These are phyloP conservation scores for Metschnikowia cubensis DNA, from an alignment of 805 yeast species.

Conservation along the genomic window DNA sequence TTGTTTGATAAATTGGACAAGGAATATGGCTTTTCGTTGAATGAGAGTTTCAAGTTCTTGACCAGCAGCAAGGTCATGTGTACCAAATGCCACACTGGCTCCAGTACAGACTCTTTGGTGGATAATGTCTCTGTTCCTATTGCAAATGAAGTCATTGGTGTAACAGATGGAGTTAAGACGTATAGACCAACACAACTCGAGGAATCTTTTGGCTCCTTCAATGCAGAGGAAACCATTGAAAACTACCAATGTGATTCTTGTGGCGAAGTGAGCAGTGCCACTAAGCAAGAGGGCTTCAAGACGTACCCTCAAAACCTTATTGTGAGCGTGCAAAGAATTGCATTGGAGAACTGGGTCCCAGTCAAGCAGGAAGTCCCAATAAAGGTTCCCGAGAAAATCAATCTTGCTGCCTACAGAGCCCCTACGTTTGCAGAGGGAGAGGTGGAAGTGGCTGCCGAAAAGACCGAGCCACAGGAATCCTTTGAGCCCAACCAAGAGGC, in stretches of 20 bases:
- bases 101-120: constrained; percentile 49
- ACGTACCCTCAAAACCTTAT: constrained; percentile 70
- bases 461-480: constrained; percentile 3
- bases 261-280: constrained; percentile 24
- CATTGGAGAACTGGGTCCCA: constrained; percentile 87
- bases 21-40: constrained; percentile 42
- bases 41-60: constrained; percentile 59
- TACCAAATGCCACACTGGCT: constrained; percentile 55
- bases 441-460: constrained; percentile 18
- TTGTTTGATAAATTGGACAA: constrained; percentile 60
- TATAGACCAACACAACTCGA: constrained; percentile 49
- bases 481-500: constrained; percentile 57
- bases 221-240: constrained; percentile 54
- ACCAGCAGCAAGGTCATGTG: constrained; percentile 62
- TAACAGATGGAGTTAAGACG: constrained; percentile 38
- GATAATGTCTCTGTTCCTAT: constrained; percentile 67
- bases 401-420: constrained; percentile 41
- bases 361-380: constrained; percentile 75
- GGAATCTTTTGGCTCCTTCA: constrained; percentile 45
- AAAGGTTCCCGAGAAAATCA: constrained; percentile 42
- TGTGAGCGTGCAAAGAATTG: constrained; percentile 73
- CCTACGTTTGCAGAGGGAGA: constrained; percentile 36
- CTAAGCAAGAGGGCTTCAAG: constrained; percentile 46
- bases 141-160: constrained; percentile 37
- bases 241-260: constrained; percentile 59